Evolutionary conservation across 2,329 filamentous ascomycete species (phyloP), one percentile per base, ranked within the genome.

Genomic region (Fusarium anguioides): DNA sequence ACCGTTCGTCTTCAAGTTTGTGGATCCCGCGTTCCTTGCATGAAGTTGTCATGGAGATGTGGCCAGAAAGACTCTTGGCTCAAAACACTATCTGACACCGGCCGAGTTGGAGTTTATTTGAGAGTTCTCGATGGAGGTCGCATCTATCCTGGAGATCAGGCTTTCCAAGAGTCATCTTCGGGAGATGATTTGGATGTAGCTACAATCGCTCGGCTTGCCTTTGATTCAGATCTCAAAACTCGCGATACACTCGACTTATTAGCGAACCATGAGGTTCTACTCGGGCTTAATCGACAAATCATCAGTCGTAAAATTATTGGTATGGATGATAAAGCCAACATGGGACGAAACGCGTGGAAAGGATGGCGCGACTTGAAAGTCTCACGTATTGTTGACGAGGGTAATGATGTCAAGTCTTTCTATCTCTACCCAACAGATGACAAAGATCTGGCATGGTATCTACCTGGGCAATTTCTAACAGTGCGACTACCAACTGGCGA

Each of bases 31-130:
- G 33, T 58, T 8, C 55, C 49, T 33, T 58, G 55, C 26, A 58
- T 58, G 55, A 58, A 58, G 21, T 26, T 58, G 15, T 39, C 55
- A 14, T 58, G 55, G 55, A 58, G 55, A 27, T 58, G 55, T 33
- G 55, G 49, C 4, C 55, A 58, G 33, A 58, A 58, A 12, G 49
- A 58, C 40, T 40, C 48, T 7, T 58, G 55, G 49, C n/a, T 58
- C 8, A 58, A 58, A 21, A 15, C 39, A 2, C 17, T 58, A 18
- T 45, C 55, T 15, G 33, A 58, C 7, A 58, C 31, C 33, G 55
- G 55, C 1, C 31, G 40, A 7, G 52, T 52, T 8, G 52, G 52
- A 3, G 10, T 52, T 9, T 56, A 56, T 7, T 7, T 56, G 5
- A 51, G 46, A 29, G 52, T 56, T 27, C 21, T 56, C 12, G 18